Conservation (phyloP, 441 rosid genomes). For the Omphalea diandra region DNA sequence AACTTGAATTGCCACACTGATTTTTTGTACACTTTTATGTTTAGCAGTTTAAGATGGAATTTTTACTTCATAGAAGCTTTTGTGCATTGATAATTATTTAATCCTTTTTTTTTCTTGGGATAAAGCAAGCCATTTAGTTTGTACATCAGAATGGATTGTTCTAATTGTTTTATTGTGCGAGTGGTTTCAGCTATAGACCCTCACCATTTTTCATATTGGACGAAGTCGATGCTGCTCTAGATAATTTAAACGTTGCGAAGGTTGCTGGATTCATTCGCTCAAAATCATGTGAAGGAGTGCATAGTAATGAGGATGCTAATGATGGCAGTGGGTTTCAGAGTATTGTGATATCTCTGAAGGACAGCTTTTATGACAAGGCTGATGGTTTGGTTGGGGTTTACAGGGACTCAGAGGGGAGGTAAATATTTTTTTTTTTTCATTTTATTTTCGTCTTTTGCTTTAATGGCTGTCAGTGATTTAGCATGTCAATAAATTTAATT, state of each 20-base stretch:
- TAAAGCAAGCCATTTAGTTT: neutral
- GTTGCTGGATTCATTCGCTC: slow-evolving; percentile 94
- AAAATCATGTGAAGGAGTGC: slow-evolving; percentile 74
- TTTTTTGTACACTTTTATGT: too few species aligned
- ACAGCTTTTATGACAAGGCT: slow-evolving; percentile 96
- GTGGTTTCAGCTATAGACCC: slow-evolving; percentile 77
- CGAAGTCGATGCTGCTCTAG: slow-evolving; percentile 99
- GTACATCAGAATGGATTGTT: too few species aligned
- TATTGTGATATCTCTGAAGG: slow-evolving; percentile 96
- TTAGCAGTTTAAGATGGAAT: neutral
- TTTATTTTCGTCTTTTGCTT: neutral
- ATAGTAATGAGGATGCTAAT: slow-evolving; percentile 57
- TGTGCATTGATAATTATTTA: neutral
- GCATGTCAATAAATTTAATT: neutral
- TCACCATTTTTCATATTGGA: slow-evolving; percentile 98
- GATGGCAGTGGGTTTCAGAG: slow-evolving; percentile 91
- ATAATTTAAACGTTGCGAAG: slow-evolving; percentile 92
- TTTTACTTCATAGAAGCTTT: slow-evolving; percentile 1
- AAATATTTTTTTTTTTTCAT: slow-evolving; percentile 5
- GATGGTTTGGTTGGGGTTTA: slow-evolving; percentile 97
- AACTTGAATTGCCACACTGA: too few species aligned
- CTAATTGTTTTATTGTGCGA: neutral
- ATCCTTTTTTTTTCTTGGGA: neutral
- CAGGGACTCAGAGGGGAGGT: slow-evolving; percentile 85
- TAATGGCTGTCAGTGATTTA: neutral